Base-by-base conservation (phyloP, 1,284 basidiomycete species). In the Waitea zeae region DNA sequence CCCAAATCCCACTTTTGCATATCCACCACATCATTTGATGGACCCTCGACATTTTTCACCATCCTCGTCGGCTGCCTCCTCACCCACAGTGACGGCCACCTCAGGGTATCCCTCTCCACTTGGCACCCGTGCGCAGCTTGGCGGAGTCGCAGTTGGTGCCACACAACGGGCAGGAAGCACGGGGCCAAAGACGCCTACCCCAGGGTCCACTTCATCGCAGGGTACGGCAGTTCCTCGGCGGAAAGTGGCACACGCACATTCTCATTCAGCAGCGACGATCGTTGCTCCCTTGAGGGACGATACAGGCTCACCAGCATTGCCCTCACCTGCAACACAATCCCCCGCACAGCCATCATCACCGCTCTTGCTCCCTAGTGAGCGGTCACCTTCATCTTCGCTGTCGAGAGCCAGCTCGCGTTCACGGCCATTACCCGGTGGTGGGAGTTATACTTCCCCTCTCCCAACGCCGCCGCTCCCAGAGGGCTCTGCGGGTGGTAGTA, bases 1-100 rank as follows among this genome's bases (percentile, higher is more conserved):
- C n/a, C n/a, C n/a, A n/a, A n/a, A n/a, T n/a, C n/a, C n/a, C n/a
- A n/a, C n/a, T n/a, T n/a, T n/a, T n/a, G n/a, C n/a, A n/a, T n/a
- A n/a, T n/a, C n/a, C n/a, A n/a, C n/a, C n/a, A n/a, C n/a, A n/a
- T n/a, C 45, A 47, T n/a, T 26, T 26, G 18, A 44, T 52, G 41
- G 53, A 54, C 34, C 47, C 48, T 17, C 50, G 51, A 7, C 49
- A 54, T 28, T 46, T 57, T 14, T 58, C 58, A 5, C 47, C 50
- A 36, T 59, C 57, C 2, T 54, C 55, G 19, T 53, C 58, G 11
- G 47, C 56, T 32, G 46, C 47, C 17, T 44, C 48, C 34, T 48
- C 46, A 38, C 36, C 43, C 30, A 40, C 28, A 48, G 14, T 36
- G 40, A 31, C 36, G 41, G 17, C 40, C 41, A 34, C 39, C 42